Percentiles rank a stretch among this genome's conserved stretches.
Evolutionary conservation across 2,329 filamentous ascomycete genomes (phyloP).

Genomic region (Penicillium paneum): DNA sequence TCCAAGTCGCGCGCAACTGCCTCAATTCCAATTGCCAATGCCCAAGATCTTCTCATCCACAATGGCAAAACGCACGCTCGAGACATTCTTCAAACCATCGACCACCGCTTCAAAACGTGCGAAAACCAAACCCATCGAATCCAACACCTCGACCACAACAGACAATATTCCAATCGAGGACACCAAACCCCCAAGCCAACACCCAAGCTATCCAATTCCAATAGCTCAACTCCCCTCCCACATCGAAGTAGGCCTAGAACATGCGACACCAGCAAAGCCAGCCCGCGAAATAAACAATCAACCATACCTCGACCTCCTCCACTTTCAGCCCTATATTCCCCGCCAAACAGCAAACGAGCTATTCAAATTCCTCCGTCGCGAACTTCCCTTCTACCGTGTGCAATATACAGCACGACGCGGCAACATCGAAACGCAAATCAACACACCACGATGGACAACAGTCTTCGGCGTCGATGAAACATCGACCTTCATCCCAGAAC

Average conservation of each 20-base stretch:
- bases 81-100: slow-evolving; percentile 63
- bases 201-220: slow-evolving; percentile 53
- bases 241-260: slow-evolving; percentile 29
- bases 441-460: slow-evolving; percentile 59
- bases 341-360: slow-evolving; percentile 54
- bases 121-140: slow-evolving; percentile 26
- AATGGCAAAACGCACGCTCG: slow-evolving; percentile 61
- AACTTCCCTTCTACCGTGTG: slow-evolving; percentile 73
- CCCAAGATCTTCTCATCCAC: background rate
- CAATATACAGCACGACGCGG: slow-evolving; percentile 69
- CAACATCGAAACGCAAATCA: slow-evolving; percentile 60
- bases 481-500: slow-evolving; percentile 50
- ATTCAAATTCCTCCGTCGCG: slow-evolving; percentile 68
- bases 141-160: background rate
- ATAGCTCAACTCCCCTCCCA: slow-evolving; percentile 48
- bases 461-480: slow-evolving; percentile 64
- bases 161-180: background rate
- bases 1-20: background rate
- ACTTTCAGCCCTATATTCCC: slow-evolving; percentile 71
- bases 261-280: slow-evolving; percentile 49
- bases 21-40: background rate
- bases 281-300: slow-evolving; percentile 62
- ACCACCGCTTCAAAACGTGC: slow-evolving; percentile 41
- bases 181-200: slow-evolving; percentile 33
- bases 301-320: slow-evolving; percentile 68